A percentile compares a stretch with the other conserved stretches of the same genome.
phyloP scores from a whole-genome alignment of 2,329 filamentous ascomycete species.

The Salinomyces thailandicus region DNA sequence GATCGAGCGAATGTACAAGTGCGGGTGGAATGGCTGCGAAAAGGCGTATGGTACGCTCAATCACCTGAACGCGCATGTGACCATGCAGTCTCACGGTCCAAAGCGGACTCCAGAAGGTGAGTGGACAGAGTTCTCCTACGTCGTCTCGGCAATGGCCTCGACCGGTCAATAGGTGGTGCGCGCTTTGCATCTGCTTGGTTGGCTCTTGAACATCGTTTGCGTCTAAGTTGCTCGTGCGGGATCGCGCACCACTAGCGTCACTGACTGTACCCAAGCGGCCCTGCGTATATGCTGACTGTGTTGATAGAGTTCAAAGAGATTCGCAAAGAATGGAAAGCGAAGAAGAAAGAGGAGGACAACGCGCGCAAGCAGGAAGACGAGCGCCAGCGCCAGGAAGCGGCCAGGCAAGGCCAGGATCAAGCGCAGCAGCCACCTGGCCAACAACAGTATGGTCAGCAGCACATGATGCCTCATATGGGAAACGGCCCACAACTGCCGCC shows the following conservation, averaged over 20 bases:
- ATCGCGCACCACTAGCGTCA: no score
- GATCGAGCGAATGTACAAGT: conserved; percentile 99
- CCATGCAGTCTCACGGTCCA: conserved; percentile 91
- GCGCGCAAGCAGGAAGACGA: conserved; percentile 85
- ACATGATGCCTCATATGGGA: conserved; percentile 36
- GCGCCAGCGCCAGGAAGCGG: conserved; percentile 57
- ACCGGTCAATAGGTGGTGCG: no score
- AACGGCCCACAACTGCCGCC: conserved; percentile 41
- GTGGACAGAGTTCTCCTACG: no score
- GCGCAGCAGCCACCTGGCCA: conserved; percentile 30
- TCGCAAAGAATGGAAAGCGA: conserved; percentile 96
- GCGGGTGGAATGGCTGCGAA: conserved; percentile 95
- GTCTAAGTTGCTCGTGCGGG: no score
- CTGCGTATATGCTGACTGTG: conserved; percentile 28
- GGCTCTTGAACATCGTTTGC: no score
- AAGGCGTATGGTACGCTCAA: conserved; percentile 98
- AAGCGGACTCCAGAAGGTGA: conserved; percentile 97
- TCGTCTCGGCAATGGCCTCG: no score
- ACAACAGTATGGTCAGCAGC: conserved; percentile 33
- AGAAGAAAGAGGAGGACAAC: conserved; percentile 97
- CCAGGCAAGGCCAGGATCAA: conserved; percentile 44
- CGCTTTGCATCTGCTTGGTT: no score
- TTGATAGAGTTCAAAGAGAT: conserved; percentile 92
- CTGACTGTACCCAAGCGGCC: background rate
- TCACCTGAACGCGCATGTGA: conserved; percentile 94